Evolutionary conservation across 192 early-diverging fungal genomes (phyloP), one percentile per base, ranked within the genome.

Genomic region (Cladochytrium replicatum): DNA sequence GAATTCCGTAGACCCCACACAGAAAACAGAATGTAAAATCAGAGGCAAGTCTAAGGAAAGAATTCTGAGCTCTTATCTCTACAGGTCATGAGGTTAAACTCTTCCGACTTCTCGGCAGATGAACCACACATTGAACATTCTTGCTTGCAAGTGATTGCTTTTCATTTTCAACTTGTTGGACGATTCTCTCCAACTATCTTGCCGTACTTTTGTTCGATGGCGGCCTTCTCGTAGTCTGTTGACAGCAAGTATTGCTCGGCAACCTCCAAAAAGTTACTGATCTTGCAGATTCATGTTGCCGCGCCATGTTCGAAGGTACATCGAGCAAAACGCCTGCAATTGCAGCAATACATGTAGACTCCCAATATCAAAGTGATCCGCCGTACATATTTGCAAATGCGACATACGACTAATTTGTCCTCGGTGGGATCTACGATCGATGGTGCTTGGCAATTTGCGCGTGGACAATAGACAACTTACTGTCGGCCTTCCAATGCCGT

Each of bases 381-480:
- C 13, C n/a, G 13, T 37, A 37, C 34, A 45, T 49, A 68, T 17
- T 29, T 9, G 60, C 66, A 68, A 5, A 11, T 0, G 1, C 17
- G 23, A 50, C 66, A 68, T 2, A 68, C 41, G 52, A 60, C 62
- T 22, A 68, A 51, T 31, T 68, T 68, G 22, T 64, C 61, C 32
- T 55, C 44, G 17, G 37, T 44, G 3, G 54, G 46, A 25, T 68
- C 60, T 15, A 47, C 40, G 31, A 60, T 42, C 11, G 59, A 54
- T 9, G 59, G 66, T 5, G 51, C 30, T 19, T 55, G 41, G 43
- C 66, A 68, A 39, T 13, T 34, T 5, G 40, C 46, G n/a, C 66
- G 55, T 0, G 66, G 66, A 48, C 66, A 68, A 29, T 64, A 64
- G 7, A 54, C 60, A n/a, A 68, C 37, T 41, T 63, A 52, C 1